Evolutionary conservation across 208 protist species (phyloP), one percentile per base, ranked within the genome.

Genomic region (Wallacemonas sp.): DNA sequence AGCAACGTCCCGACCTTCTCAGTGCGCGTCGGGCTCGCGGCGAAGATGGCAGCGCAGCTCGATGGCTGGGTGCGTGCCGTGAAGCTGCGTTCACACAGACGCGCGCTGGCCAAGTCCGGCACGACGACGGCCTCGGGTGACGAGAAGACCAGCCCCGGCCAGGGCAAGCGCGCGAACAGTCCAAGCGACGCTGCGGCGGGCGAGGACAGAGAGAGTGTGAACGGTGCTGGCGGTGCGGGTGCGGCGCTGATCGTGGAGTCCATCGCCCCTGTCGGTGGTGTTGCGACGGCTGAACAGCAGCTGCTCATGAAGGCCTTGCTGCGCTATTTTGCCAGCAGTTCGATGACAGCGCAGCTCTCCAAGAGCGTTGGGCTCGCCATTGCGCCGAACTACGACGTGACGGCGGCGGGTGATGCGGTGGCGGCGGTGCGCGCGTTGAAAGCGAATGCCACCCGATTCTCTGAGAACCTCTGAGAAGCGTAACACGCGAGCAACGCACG

Each of bases 311-410:
- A 69, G 3, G 46, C 58, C 9, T 49, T 87, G 21, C 54, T 87
- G 60, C 39, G 43, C 41, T 70, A 68, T 49, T 87, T 87, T 36
- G 52, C 67, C 23, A 73, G 66, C 34, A 66, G 47, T 33, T 70
- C 76, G 0, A 73, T 67, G 14, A 76, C 68, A 12, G 72, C 71
- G 27, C 69, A 72, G 69, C 67, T 83, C 41, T 79, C 76, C 21
- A 70, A 77, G 63, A 70, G 78, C 27, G 57, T 87, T 68, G 80
- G 76, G 3, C 29, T 87, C 4, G n/a, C 43, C 16, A 63, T 87
- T 44, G 56, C 65, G 0, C 76, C 80, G 4, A 87, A 83, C 57
- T 87, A 87, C 65, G 76, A 87, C 33, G 65, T 83, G 39, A 41
- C 36, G 32, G 29, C 61, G 2, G 69, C 69, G 4, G 80, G 80